Evolutionary conservation across 495 filamentous ascomycete genomes (phyloP).

Genomic region (Aspergillus leporis): DNA sequence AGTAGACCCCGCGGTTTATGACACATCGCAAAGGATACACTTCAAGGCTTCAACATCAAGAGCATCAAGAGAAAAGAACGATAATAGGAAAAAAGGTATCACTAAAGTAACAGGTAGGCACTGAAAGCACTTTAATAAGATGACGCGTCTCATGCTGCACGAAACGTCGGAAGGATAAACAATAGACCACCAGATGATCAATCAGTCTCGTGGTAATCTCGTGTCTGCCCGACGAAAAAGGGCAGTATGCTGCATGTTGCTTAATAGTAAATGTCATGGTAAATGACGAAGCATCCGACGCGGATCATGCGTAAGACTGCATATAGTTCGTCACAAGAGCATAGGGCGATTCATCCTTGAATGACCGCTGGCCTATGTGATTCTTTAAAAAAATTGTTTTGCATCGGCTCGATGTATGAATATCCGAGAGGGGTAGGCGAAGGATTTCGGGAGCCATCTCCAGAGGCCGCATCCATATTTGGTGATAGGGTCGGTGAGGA

Average conservation of each 20-base stretch:
- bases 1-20: constrained; percentile 43
- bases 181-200: background rate
- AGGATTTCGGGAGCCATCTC: constrained; percentile 28
- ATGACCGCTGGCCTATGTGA: constrained; percentile 48
- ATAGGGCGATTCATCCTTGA: constrained; percentile 37
- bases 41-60: background rate
- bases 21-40: constrained; percentile 39
- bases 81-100: constrained; percentile 8
- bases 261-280: background rate
- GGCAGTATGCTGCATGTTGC: background rate
- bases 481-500: constrained; percentile 25
- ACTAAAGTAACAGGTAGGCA: background rate
- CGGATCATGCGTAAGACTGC: constrained; percentile 13
- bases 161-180: background rate
- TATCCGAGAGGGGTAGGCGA: constrained; percentile 42
- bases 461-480: constrained; percentile 19
- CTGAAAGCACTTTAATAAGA: background rate
- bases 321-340: constrained; percentile 12
- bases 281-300: constrained; percentile 13
- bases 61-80: constrained; percentile 6
- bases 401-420: constrained; percentile 40
- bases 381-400: constrained; percentile 44
- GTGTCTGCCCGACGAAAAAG: background rate
- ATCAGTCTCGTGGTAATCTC: background rate
- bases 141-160: background rate